Evolutionary conservation across 768 basidiomycete genomes (phyloP), one percentile per base, ranked within the genome.

Genomic region (Cantharellus anzutake): DNA sequence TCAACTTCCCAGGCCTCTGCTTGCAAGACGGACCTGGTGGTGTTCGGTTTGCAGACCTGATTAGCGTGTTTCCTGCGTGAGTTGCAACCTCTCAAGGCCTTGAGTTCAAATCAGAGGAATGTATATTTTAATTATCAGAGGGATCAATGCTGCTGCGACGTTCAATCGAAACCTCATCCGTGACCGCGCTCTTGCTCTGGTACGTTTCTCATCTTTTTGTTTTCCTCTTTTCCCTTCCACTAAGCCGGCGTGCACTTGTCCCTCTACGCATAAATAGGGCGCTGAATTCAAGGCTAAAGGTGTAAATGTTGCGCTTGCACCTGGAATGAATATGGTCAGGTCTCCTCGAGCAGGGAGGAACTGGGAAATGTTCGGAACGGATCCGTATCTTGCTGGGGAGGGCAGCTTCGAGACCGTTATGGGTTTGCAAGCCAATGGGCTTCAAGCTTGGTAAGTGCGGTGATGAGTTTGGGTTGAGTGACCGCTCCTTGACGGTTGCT

Each of bases 371-470:
- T 74, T 61, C 69, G 56, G 56, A 16, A 41, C 38, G 5, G 92
- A 96, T 68, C 92, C 92, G 0, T 94, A 80, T 72, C 73, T 94
- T 14, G 66, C 78, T n/a, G 89, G 92, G 7, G 88, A 87, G 66
- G 79, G 74, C 7, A 76, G 79, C 0, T 79, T 75, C 61, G 85
- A 90, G 69, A 93, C 89, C 0, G 79, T 93, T 58, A 71, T 86
- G 16, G 91, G 91, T 4, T 70, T 93, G 72, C 91, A 96, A 58
- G 60, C 60, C 16, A 38, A 59, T 14, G 67, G 67, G 11, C 65
- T 67, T 0, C 65, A 66, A 34, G 67, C 66, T n/a, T 64, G 59
- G 20, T 29, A 29, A 29, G 20, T 29, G 20, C 20, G 20, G 20
- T 29, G 20, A 29, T 29, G 20, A 29, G 20, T 29, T 29, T 29